These are phyloP conservation scores for Rhizopogon rudus DNA, from an alignment of 768 basidiomycete species.

Conservation along the genomic window DNA sequence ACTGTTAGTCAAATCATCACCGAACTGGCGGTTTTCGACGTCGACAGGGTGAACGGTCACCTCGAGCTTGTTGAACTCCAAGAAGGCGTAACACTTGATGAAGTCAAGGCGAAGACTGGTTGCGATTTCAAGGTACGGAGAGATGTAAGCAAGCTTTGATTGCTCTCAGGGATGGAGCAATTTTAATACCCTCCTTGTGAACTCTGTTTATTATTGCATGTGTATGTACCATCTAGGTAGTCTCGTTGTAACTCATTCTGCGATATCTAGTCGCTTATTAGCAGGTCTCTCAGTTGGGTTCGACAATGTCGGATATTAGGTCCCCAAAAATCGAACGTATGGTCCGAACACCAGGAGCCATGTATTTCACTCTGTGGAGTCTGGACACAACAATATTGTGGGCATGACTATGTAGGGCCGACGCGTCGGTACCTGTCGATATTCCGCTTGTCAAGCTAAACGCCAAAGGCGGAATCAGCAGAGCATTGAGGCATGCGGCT, in stretches of 20 bases:
- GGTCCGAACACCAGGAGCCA: too few species aligned
- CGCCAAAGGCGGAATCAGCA: neutral
- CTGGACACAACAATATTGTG: too few species aligned
- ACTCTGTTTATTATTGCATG: neutral
- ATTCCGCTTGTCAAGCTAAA: too few species aligned
- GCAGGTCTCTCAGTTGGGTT: too few species aligned
- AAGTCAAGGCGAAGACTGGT: constrained; percentile 83
- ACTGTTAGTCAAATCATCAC: constrained; percentile 91
- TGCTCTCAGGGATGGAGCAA: neutral
- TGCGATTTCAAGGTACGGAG: constrained; percentile 68
- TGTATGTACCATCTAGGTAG: neutral
- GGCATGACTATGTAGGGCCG: too few species aligned
- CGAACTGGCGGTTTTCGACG: constrained; percentile 86
- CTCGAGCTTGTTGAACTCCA: constrained; percentile 79
- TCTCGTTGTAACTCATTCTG: neutral
- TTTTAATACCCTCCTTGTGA: neutral
- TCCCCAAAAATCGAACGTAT: too few species aligned
- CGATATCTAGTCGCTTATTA: too few species aligned
- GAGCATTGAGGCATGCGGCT: neutral
- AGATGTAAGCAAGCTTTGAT: constrained; percentile 45
- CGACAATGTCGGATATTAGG: too few species aligned
- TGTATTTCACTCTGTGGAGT: too few species aligned
- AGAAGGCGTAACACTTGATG: constrained; percentile 79
- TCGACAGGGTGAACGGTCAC: constrained; percentile 69
- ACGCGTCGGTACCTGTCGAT: too few species aligned